Conservation (phyloP, 2,329 filamentous ascomycete species). For the Leptographium flavum region DNA sequence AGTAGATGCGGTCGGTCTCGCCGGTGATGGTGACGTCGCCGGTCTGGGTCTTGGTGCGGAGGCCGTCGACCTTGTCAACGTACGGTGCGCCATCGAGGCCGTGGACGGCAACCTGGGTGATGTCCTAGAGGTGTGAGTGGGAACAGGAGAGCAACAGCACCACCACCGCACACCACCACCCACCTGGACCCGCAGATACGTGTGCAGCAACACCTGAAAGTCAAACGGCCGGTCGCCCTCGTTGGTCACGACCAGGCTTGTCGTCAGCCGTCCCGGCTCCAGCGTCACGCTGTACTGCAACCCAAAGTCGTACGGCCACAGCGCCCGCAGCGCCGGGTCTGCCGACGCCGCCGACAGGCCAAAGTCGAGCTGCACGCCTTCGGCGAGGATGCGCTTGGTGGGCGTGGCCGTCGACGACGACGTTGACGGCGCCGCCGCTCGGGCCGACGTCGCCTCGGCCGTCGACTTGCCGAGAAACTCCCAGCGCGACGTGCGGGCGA, state of each 20-base stretch:
- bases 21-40: constrained; percentile 51
- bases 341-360: constrained; percentile 67
- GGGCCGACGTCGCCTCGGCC: constrained; percentile 1
- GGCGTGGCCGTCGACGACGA: constrained; percentile 17
- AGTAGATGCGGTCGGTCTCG: constrained; percentile 85
- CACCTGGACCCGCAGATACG: constrained; percentile 73
- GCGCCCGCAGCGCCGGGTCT: constrained; percentile 48
- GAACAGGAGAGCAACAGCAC: neutral
- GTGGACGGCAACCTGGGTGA: constrained; percentile 54
- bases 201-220: constrained; percentile 83
- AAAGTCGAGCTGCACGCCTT: constrained; percentile 84
- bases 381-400: neutral
- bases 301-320: constrained; percentile 80
- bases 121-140: constrained; percentile 46
- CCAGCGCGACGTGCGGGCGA: constrained; percentile 81
- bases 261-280: constrained; percentile 58
- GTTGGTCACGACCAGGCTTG: constrained; percentile 77
- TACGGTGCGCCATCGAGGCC: constrained; percentile 68
- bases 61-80: constrained; percentile 66
- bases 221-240: constrained; percentile 73
- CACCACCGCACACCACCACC: constrained; percentile 16
- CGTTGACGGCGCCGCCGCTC: neutral
- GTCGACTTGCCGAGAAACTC: constrained; percentile 75
- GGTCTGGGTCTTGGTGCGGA: constrained; percentile 49
- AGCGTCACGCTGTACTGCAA: constrained; percentile 89